Evolutionary conservation across 768 basidiomycete genomes (phyloP).

Genomic region (Calvatia gigantea): DNA sequence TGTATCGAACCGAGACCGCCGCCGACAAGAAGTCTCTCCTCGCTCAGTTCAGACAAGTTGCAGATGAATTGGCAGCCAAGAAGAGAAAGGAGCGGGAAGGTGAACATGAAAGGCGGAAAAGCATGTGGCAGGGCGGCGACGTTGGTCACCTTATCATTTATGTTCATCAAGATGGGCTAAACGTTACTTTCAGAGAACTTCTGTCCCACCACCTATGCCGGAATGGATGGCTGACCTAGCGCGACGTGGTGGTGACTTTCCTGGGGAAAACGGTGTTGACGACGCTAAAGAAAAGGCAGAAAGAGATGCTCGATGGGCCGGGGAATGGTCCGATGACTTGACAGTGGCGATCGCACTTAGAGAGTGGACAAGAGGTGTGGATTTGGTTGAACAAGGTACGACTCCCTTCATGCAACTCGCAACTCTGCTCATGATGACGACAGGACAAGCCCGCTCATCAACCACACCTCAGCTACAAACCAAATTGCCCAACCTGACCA

Average conservation of each 20-base stretch:
- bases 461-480: slow-evolving; percentile 48
- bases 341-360: slow-evolving; percentile 88
- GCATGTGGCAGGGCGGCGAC: slow-evolving; percentile 52
- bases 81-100: slow-evolving; percentile 92
- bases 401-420: neutral
- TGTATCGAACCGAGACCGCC: slow-evolving; percentile 80
- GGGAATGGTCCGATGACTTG: slow-evolving; percentile 88
- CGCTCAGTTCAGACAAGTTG: slow-evolving; percentile 83
- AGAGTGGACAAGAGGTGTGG: slow-evolving; percentile 86
- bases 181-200: slow-evolving; percentile 24
- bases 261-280: slow-evolving; percentile 31
- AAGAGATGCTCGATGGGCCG: slow-evolving; percentile 80
- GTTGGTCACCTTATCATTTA: slow-evolving; percentile 18
- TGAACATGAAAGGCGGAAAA: slow-evolving; percentile 86
- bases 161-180: neutral
- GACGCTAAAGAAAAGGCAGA: slow-evolving; percentile 73
- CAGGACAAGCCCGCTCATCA: slow-evolving; percentile 61
- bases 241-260: slow-evolving; percentile 46
- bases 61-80: slow-evolving; percentile 86
- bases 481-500: slow-evolving; percentile 65
- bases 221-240: slow-evolving; percentile 78
- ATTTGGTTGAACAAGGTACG: slow-evolving; percentile 78
- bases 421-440: neutral
- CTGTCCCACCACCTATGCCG: slow-evolving; percentile 54
- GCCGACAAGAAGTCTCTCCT: slow-evolving; percentile 87